Conservation (phyloP, 768 basidiomycete genomes). For the Phylloporus rhodoxanthus region DNA sequence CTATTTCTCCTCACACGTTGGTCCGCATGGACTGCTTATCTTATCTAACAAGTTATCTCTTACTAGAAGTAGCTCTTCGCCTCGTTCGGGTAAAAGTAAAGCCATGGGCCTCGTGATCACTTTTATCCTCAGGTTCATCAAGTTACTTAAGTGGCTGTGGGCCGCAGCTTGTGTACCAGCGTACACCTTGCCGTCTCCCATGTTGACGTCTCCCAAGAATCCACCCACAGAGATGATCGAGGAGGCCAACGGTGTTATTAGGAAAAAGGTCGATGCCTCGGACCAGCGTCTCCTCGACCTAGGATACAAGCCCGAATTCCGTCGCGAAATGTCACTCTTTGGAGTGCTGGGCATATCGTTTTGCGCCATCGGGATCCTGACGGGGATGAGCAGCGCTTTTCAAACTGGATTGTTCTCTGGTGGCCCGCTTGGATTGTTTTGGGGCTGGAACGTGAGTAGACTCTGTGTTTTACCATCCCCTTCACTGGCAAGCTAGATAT, state of each 20-base stretch:
- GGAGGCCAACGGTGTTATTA: conserved; percentile 8
- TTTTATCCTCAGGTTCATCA: background rate
- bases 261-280: conserved; percentile 10
- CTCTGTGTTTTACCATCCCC: background rate
- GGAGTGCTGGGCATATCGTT: conserved; percentile 57
- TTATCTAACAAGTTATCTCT: too few species aligned
- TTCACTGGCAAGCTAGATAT: conserved; percentile 33
- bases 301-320: conserved; percentile 51
- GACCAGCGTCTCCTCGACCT: conserved; percentile 45
- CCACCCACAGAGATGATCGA: conserved; percentile 7
- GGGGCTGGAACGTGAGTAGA: conserved; percentile 53
- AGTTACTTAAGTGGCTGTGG: background rate
- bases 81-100: background rate
- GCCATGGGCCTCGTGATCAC: background rate
- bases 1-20: too few species aligned
- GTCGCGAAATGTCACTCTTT: conserved; percentile 54
- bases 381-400: conserved; percentile 56
- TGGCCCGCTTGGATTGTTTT: conserved; percentile 52
- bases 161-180: background rate
- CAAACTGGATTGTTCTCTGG: conserved; percentile 56
- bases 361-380: conserved; percentile 55
- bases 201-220: conserved; percentile 4
- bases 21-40: too few species aligned
- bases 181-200: background rate
- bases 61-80: too few species aligned